phyloP scores from a whole-genome alignment of 805 yeast genomes.

The Spencermartinsiella europaea region DNA sequence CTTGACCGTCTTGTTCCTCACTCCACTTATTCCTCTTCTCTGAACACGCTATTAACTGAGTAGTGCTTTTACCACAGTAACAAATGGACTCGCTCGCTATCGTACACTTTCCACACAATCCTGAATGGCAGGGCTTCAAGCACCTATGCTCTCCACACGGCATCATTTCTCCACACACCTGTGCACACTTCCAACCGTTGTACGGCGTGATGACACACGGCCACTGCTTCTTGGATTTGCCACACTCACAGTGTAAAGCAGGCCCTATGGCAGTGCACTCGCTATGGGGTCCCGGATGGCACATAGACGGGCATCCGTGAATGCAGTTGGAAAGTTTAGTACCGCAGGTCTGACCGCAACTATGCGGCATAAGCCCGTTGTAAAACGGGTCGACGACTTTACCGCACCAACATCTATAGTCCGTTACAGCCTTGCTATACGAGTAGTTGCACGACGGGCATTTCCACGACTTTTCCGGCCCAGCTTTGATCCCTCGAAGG shows the following conservation, averaged over 20 bases:
- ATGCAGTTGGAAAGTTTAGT: constrained; percentile 46
- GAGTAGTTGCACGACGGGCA: constrained; percentile 77
- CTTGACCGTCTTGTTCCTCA: constrained; percentile 1
- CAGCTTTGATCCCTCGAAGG: constrained; percentile 41
- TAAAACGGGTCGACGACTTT: constrained; percentile 57
- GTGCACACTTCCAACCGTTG: constrained; percentile 64
- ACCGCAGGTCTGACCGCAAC: constrained; percentile 83
- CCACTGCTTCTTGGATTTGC: constrained; percentile 55
- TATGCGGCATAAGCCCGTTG: constrained; percentile 61
- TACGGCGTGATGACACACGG: constrained; percentile 74
- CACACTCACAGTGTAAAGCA: constrained; percentile 65
- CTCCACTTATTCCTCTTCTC: constrained; percentile 14
- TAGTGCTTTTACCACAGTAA: constrained; percentile 65
- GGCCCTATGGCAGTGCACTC: constrained; percentile 78
- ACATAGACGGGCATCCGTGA: constrained; percentile 67
- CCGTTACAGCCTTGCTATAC: constrained; percentile 43
- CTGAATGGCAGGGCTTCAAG: constrained; percentile 61
- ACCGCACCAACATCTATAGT: constrained; percentile 85
- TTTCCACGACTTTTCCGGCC: constrained; percentile 47
- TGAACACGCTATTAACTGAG: constrained; percentile 22
- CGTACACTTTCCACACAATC: constrained; percentile 73
- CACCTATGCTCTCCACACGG: constrained; percentile 75
- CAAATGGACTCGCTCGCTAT: constrained; percentile 47
- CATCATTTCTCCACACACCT: constrained; percentile 52
- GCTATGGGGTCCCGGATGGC: constrained; percentile 91